These are phyloP conservation scores for Nitzschia sp. DNA, from an alignment of 108 stramenopile species.

Conservation along the genomic window DNA sequence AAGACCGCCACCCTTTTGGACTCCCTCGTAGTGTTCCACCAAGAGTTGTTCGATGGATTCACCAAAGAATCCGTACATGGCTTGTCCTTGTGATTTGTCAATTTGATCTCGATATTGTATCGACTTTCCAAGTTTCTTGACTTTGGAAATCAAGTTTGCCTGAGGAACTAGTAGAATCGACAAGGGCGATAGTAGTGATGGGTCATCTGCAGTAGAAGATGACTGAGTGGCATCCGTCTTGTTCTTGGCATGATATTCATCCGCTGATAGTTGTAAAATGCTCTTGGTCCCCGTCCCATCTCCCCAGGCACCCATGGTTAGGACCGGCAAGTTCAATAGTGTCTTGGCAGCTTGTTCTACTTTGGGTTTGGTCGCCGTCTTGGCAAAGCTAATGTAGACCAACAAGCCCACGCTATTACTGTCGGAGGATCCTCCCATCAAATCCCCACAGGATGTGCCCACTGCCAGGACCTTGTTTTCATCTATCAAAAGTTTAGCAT, in stretches of 20 bases:
- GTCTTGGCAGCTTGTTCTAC: slow-evolving; percentile 61
- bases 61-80: slow-evolving; percentile 54
- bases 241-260: slow-evolving; percentile 16
- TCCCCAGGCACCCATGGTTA: slow-evolving; percentile 67
- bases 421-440: slow-evolving; percentile 6
- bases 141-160: slow-evolving; percentile 68
- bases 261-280: slow-evolving; percentile 11
- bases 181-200: neutral
- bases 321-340: slow-evolving; percentile 56
- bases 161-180: slow-evolving; percentile 64
- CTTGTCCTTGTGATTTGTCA: slow-evolving; percentile 50
- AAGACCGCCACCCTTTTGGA: neutral
- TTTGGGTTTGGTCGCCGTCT: slow-evolving; percentile 36
- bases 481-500: slow-evolving; percentile 32
- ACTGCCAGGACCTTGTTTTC: slow-evolving; percentile 32
- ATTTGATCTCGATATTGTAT: slow-evolving; percentile 74
- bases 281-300: slow-evolving; percentile 39
- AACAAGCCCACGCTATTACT: slow-evolving; percentile 39
- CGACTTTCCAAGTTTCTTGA: slow-evolving; percentile 58
- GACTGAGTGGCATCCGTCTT: neutral
- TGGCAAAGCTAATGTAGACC: slow-evolving; percentile 61
- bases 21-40: slow-evolving; percentile 26
- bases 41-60: slow-evolving; percentile 32
- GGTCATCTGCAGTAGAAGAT: neutral
- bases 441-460: neutral